Base-by-base conservation (phyloP, 164 flowering plant genomes). In the Magnolia sinica region DNA sequence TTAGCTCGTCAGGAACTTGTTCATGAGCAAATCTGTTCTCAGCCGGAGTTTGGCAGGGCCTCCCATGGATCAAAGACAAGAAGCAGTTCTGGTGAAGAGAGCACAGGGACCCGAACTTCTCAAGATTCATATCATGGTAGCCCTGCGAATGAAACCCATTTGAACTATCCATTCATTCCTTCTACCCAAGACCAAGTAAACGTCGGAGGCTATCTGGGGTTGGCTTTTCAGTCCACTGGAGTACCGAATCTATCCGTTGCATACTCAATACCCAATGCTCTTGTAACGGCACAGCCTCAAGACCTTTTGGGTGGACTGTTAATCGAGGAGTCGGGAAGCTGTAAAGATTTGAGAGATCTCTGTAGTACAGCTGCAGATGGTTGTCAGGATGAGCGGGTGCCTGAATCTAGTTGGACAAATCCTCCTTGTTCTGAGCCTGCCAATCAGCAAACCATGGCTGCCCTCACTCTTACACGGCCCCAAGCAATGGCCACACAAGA, bases 271-370 rank as follows among this genome's bases (percentile, higher is more conserved):
- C 88, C 85, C 2, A 83, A 85, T 75, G 71, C 71, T 14, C 81
- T 82, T 76, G 20, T 84, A 14, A 64, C 79, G 9, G 77, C 82
- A 49, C 82, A 84, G 45, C 77, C 80, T 19, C 85, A 81, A 69
- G 84, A 84, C 55, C 85, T 83, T 55, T 88, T 88, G 83, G 83
- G 89, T 29, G 91, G 87, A 79, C 84, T 91, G 90, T 84, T 87
- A 18, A 76, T 91, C 19, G 93, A 89, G 81, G 97, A 95, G 74
- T 86, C 92, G 2, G 97, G 96, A 77, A 95, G 97, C 83, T 90
- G 94, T 59, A 88, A 92, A 82, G 98, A 96, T 82, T 80, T 92
- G 76, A 85, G 84, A 78, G 89, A 87, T 69, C 89, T 92, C 11
- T 90, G 94, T 81, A 84, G 84, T 72, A 70, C 86, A 24, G 81